Percentiles rank a stretch among this genome's conserved stretches.
Conservation (phyloP, 306 rosid species). For the Vachellia collinsii region DNA sequence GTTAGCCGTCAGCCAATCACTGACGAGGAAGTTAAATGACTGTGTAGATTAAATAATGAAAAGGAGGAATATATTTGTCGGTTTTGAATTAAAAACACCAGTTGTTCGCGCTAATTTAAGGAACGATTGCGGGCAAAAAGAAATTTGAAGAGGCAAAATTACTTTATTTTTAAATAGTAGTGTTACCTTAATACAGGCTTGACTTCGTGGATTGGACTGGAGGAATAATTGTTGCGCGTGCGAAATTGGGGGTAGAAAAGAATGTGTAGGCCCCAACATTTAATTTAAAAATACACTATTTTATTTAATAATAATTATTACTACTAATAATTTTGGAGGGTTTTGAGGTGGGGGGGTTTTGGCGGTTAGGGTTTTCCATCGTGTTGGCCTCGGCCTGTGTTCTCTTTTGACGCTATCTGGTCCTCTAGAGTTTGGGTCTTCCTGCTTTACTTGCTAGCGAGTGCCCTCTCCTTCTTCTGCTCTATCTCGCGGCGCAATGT, state of each 20-base stretch:
- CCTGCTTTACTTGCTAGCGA: not conserved
- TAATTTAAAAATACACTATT: not conserved
- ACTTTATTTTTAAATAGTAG: not conserved
- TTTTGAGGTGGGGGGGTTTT: constrained; percentile 12
- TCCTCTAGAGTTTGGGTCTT: constrained; percentile 8
- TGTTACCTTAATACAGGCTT: too few relatives aligned
- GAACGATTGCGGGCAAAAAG: not conserved
- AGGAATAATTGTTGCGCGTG: not conserved
- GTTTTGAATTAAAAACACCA: not conserved
- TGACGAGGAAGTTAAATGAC: not conserved
- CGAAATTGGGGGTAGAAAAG: not conserved
- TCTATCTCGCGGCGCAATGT: not conserved
- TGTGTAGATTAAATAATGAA: not conserved
- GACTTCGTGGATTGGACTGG: not conserved
- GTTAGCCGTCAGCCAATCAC: not conserved
- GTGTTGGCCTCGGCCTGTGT: not conserved
- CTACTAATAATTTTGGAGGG: not conserved
- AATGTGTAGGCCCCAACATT: not conserved
- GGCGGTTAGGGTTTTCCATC: constrained; percentile 55
- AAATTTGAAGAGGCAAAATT: too few relatives aligned
- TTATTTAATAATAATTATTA: not conserved
- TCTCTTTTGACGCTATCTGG: not conserved
- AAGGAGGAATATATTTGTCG: not conserved
- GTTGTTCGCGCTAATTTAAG: not conserved
- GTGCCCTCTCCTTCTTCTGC: constrained; percentile 1